Conservation (phyloP, 192 early-diverging fungal species). For the Funneliformis geosporum region DNA sequence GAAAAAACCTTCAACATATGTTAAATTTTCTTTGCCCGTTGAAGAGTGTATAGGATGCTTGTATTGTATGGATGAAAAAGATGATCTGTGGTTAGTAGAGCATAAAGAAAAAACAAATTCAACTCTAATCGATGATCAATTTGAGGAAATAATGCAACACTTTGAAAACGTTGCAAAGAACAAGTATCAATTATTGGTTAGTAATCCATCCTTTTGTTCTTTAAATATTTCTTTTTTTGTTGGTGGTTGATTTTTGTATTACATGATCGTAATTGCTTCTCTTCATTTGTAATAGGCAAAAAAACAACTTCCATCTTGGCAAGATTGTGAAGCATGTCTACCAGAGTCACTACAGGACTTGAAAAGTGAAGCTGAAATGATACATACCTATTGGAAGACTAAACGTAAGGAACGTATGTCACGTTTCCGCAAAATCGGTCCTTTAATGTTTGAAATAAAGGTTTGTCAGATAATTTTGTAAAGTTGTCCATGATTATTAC, state of each 20-base stretch:
- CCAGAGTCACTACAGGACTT: neutral
- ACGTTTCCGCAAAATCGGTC: conserved; percentile 37
- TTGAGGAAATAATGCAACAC: conserved; percentile 75
- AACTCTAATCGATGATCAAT: conserved; percentile 31
- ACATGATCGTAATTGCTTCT: conserved; percentile 4
- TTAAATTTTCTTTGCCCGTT: conserved; percentile 83
- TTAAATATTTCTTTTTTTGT: neutral
- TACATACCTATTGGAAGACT: conserved; percentile 61
- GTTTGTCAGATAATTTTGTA: conserved; percentile 24
- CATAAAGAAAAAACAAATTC: conserved; percentile 44
- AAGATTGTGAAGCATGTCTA: neutral
- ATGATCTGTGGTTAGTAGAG: conserved; percentile 67
- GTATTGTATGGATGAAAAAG: conserved; percentile 90
- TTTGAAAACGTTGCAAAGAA: conserved; percentile 56
- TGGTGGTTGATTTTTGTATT: neutral
- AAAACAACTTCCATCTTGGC: conserved; percentile 22
- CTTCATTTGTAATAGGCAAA: conserved; percentile 2
- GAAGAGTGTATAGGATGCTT: conserved; percentile 86
- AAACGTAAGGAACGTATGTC: conserved; percentile 34
- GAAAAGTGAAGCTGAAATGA: neutral
- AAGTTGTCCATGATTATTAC: neutral
- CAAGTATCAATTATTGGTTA: neutral
- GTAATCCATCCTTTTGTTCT: neutral
- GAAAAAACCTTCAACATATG: conserved; percentile 73
- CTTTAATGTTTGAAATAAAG: conserved; percentile 63